These are phyloP conservation scores for Trametes polyzona DNA, from an alignment of 1,284 basidiomycete genomes.

Conservation along the genomic window DNA sequence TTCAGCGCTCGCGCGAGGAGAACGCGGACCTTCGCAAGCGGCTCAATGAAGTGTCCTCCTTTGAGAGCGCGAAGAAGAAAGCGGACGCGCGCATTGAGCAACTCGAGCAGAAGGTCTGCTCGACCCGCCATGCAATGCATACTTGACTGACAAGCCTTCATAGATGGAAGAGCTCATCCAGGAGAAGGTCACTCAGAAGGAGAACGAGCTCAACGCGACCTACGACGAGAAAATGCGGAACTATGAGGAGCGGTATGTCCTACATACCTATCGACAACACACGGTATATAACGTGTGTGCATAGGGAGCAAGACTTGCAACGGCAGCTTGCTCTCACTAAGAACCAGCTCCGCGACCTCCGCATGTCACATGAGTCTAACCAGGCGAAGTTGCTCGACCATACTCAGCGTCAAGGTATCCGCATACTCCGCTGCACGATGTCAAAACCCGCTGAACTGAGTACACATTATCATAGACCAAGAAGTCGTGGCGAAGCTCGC, in stretches of 20 bases:
- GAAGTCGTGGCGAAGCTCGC: conserved; percentile 87
- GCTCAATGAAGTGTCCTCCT: conserved; percentile 62
- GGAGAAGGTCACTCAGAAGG: conserved; percentile 86
- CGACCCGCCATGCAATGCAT: neutral
- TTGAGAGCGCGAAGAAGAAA: conserved; percentile 79
- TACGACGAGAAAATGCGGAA: conserved; percentile 96
- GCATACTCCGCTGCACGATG: neutral
- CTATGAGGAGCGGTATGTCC: conserved; percentile 84
- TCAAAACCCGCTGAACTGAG: neutral
- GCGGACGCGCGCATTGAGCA: conserved; percentile 74
- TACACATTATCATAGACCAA: conserved; percentile 60
- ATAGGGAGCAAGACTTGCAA: conserved; percentile 90
- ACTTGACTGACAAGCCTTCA: neutral
- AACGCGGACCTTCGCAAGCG: conserved; percentile 78
- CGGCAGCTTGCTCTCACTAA: conserved; percentile 85
- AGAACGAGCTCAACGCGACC: conserved; percentile 93
- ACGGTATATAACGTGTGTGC: conserved; percentile 41
- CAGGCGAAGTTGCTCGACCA: conserved; percentile 92
- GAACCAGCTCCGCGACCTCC: conserved; percentile 88
- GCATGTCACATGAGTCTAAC: conserved; percentile 88
- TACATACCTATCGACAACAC: neutral
- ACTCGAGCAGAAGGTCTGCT: conserved; percentile 79
- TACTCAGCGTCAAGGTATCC: conserved; percentile 81
- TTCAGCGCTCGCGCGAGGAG: conserved; percentile 75
- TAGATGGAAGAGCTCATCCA: conserved; percentile 91